phyloP scores from a whole-genome alignment of 345 rosid genomes.

The Salix udensis region DNA sequence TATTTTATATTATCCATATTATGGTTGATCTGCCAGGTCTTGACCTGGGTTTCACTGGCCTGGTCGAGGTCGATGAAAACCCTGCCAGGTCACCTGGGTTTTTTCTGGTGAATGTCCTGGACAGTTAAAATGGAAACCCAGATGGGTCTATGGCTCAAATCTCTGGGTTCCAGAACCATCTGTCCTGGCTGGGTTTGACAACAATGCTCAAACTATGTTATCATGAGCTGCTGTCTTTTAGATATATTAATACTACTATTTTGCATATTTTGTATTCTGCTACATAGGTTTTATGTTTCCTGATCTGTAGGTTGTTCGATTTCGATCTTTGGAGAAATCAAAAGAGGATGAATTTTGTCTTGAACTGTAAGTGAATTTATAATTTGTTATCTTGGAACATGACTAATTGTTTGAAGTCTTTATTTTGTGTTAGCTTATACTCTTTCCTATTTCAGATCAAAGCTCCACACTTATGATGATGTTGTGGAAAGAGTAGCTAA shows the following conservation, averaged over 20 bases:
- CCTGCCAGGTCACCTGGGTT: background rate
- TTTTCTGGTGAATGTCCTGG: background rate
- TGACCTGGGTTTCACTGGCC: background rate
- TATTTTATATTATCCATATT: background rate
- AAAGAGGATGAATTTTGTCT: conserved; percentile 75
- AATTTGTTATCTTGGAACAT: background rate
- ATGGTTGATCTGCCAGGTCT: background rate
- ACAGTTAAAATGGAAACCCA: background rate
- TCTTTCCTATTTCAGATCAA: conserved; percentile 52
- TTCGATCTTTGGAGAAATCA: conserved; percentile 72
- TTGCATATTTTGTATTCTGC: background rate
- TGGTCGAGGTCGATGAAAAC: background rate
- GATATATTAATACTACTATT: background rate
- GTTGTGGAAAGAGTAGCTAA: conserved; percentile 84
- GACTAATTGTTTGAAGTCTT: background rate
- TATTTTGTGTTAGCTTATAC: background rate
- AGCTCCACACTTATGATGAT: conserved; percentile 87
- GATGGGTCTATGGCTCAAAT: background rate
- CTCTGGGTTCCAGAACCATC: background rate
- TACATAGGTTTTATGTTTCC: background rate
- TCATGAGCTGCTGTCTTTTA: background rate
- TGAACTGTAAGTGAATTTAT: conserved; percentile 18
- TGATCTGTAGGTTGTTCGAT: conserved; percentile 44
- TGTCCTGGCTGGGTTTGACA: background rate
- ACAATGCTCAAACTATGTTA: background rate